Conservation (phyloP, 2,329 filamentous ascomycete genomes). For the Penicillium griseofulvum region DNA sequence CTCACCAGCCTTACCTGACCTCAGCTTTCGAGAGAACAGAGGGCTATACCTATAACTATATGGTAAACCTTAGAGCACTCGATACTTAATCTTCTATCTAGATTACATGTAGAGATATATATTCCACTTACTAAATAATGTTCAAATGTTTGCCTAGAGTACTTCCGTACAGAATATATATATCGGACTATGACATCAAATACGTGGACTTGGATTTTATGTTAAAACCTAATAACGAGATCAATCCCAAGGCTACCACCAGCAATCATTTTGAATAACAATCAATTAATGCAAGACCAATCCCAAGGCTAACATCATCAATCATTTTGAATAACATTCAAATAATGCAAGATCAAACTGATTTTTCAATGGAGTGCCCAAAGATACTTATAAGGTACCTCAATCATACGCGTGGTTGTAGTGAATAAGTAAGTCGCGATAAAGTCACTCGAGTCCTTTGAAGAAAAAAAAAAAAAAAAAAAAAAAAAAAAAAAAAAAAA, state of each 20-base stretch:
- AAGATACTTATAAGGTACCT: slow-evolving; percentile 3
- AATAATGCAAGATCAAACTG: background rate
- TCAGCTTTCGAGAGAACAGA: too few relatives aligned
- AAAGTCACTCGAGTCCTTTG: background rate
- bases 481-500: background rate
- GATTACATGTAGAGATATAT: too few relatives aligned
- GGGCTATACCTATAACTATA: too few relatives aligned
- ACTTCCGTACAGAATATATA: background rate
- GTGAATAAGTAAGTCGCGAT: background rate
- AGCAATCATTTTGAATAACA: background rate
- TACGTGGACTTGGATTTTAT: background rate
- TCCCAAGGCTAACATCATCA: background rate
- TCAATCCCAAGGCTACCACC: background rate
- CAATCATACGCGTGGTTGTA: background rate
- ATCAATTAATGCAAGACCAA: background rate
- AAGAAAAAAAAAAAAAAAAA: background rate
- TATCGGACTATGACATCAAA: background rate
- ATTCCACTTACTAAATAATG: too few relatives aligned
- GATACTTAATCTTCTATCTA: too few relatives aligned
- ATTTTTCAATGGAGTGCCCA: background rate
- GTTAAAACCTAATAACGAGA: background rate
- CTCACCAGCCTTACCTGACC: too few relatives aligned
- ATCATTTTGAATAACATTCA: background rate
- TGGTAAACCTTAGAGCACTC: too few relatives aligned
- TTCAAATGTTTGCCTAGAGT: too few relatives aligned